Evolutionary conservation across 805 yeast species (phyloP), one percentile per base, ranked within the genome.

Genomic region (Metschnikowia arizonensis): DNA sequence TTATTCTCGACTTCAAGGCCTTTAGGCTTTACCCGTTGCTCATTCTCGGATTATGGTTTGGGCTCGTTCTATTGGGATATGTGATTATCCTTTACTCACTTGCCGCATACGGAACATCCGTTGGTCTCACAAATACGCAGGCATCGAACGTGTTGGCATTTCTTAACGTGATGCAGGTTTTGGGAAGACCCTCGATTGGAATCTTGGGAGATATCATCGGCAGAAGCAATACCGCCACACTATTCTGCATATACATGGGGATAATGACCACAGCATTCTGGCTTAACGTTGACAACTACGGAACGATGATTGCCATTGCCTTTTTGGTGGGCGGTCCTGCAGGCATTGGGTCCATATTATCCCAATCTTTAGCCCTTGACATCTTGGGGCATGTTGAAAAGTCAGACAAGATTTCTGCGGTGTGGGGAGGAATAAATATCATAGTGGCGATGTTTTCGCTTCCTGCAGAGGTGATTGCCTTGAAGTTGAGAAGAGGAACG

Each of bases 391-490:
- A 47, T 51, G 35, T 49, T 34, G 43, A 45, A n/a, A 39, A 30
- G 28, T 14, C 42, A 19, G 53, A 60, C 12, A 57, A 59, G 42
- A 49, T 66, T 15, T 66, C 73, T 1, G 66, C 72, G 4, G 73
- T 66, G 2, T 70, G 75, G 75, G 60, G 70, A 2, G 65, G 63
- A 0, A 46, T 69, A 45, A 70, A 69, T 47, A 60, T 69, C n/a
- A 50, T 62, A 5, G 65, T 59, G 5, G 48, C 61, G 3, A 35
- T 60, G 3, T 58, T 68, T 25, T 59, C 73, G 4, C 58, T 81
- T 19, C 69, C 73, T 1, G 66, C 79, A 3, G 86, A 81, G 60
- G 71, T 78, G 6, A 73, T 80, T 40, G 84, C 80, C 0, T 72
- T 81, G 15, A 48, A 48, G 34, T 50, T 54, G 39, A 46, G 44